Conservation (phyloP, 768 basidiomycete species). For the Phylloporus sp. region DNA sequence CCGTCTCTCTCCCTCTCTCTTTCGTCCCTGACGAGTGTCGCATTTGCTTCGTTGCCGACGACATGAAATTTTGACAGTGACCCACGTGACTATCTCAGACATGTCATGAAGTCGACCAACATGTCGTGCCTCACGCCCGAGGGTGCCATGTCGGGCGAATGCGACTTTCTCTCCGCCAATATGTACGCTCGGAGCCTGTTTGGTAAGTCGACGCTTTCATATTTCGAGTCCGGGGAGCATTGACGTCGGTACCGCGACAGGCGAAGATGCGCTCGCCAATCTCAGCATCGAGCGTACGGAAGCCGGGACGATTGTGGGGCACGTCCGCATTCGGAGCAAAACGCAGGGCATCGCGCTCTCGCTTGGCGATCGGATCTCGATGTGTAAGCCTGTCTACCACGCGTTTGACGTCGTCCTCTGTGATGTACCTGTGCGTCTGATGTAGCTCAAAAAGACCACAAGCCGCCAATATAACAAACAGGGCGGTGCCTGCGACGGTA, state of each 20-base stretch:
- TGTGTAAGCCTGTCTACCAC: no score
- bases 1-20: no score
- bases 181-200: slow-evolving; percentile 94
- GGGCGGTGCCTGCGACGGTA: not conserved
- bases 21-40: not conserved
- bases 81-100: slow-evolving; percentile 83
- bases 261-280: slow-evolving; percentile 96
- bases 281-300: slow-evolving; percentile 87
- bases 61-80: slow-evolving; percentile 43
- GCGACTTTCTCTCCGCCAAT: slow-evolving; percentile 95
- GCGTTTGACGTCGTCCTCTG: no score
- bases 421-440: not conserved
- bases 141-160: slow-evolving; percentile 84
- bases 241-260: slow-evolving; percentile 35
- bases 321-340: slow-evolving; percentile 94
- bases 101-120: slow-evolving; percentile 96
- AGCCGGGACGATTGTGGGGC: slow-evolving; percentile 76
- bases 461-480: slow-evolving; percentile 23
- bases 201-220: slow-evolving; percentile 47
- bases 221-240: not conserved
- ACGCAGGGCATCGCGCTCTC: slow-evolving; percentile 96
- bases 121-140: slow-evolving; percentile 96
- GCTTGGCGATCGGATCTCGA: slow-evolving; percentile 83
- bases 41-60: not conserved
- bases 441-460: slow-evolving; percentile 41